phyloP scores from a whole-genome alignment of 163 green algal species.

The Chloromonas sp. region DNA sequence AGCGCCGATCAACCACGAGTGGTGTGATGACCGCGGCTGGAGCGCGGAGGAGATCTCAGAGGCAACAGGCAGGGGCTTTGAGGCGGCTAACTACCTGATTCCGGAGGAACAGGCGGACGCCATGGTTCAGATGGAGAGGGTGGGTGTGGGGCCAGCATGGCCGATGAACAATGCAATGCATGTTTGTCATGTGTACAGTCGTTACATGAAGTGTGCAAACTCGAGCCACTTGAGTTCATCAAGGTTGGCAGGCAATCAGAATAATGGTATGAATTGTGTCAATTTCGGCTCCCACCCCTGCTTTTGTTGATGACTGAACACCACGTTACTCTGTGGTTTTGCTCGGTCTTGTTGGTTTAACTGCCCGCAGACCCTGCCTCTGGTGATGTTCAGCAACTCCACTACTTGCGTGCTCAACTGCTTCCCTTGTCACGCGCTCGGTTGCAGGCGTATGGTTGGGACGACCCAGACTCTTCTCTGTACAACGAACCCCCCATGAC shows the following conservation, averaged over 20 bases:
- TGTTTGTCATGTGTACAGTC: background rate
- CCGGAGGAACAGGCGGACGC: background rate
- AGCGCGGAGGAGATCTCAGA: slow-evolving; percentile 16
- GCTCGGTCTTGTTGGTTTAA: background rate
- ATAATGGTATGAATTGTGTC: too few relatives aligned
- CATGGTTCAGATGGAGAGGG: background rate
- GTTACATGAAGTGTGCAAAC: background rate
- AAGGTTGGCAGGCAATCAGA: too few relatives aligned
- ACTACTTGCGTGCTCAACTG: background rate
- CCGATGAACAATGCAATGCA: background rate
- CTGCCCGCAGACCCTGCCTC: background rate
- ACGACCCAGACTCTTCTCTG: background rate
- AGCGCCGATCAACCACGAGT: slow-evolving; percentile 20
- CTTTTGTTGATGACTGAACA: too few relatives aligned
- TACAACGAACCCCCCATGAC: background rate
- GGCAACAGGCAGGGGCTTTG: slow-evolving; percentile 8
- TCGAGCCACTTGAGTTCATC: too few relatives aligned
- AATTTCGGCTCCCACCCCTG: too few relatives aligned
- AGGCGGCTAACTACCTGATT: background rate
- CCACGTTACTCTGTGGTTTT: background rate
- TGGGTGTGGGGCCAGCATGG: background rate
- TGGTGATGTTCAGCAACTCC: background rate
- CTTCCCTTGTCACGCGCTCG: background rate
- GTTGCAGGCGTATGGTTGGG: background rate
- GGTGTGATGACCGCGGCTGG: slow-evolving; percentile 18